phyloP scores from a whole-genome alignment of 108 stramenopile genomes.

The Thalassiosira profunda region DNA sequence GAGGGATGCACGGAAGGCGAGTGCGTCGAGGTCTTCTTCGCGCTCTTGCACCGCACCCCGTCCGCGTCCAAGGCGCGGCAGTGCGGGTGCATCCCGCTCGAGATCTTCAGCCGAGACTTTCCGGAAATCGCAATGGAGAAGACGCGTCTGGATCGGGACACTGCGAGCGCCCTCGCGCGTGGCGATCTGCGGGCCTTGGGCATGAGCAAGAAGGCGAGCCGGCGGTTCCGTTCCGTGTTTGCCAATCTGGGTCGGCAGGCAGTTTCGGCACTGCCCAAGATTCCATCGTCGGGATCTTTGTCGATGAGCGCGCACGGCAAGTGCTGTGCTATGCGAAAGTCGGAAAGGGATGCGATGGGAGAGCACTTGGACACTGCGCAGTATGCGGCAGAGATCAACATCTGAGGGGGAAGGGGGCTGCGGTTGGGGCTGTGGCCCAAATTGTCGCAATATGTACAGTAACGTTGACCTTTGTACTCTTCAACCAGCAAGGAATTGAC shows the following conservation, averaged over 20 bases:
- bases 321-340: too few relatives aligned
- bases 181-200: constrained; percentile 36
- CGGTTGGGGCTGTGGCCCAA: too few relatives aligned
- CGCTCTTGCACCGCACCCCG: constrained; percentile 36
- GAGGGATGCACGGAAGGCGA: constrained; percentile 49
- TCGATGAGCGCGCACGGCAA: neutral
- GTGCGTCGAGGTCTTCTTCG: constrained; percentile 65
- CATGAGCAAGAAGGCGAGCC: constrained; percentile 41
- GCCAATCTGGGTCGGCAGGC: neutral
- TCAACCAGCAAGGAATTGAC: too few relatives aligned
- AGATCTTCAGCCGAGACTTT: constrained; percentile 29
- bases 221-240: constrained; percentile 21
- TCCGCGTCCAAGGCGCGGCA: constrained; percentile 22
- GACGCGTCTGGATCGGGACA: constrained; percentile 33
- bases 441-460: neutral
- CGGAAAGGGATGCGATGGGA: constrained; percentile 8
- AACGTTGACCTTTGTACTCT: neutral
- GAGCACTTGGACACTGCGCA: neutral
- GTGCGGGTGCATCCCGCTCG: constrained; percentile 40
- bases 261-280: neutral
- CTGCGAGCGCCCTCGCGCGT: constrained; percentile 27
- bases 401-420: constrained; percentile 3
- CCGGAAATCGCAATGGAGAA: constrained; percentile 35
- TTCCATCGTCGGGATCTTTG: constrained; percentile 2
- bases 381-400: constrained; percentile 11